phyloP scores from a whole-genome alignment of 257 asterid species.

The Scutellaria barbata region DNA sequence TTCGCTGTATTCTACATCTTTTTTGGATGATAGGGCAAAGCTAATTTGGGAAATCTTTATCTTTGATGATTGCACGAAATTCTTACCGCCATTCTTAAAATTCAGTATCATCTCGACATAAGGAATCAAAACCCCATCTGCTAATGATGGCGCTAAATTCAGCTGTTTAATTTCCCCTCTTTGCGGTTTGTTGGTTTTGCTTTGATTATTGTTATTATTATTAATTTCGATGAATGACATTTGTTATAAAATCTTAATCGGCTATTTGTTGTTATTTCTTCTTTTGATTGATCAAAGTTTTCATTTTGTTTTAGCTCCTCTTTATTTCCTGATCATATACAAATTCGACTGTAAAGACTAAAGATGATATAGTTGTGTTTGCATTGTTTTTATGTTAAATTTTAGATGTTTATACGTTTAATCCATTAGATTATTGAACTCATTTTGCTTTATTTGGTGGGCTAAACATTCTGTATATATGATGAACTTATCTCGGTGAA shows the following conservation, averaged over 20 bases:
- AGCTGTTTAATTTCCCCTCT: not conserved
- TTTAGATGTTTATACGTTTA: constrained; percentile 5
- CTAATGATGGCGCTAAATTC: constrained; percentile 18
- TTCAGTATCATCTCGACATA: not conserved
- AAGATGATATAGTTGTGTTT: not conserved
- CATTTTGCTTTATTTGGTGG: constrained; percentile 10
- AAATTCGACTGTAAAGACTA: not conserved
- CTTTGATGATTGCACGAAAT: not conserved
- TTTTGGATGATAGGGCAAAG: constrained; percentile 22
- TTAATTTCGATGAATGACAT: not conserved
- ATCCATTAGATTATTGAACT: constrained; percentile 13
- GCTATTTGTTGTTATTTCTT: not conserved
- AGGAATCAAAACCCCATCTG: not conserved
- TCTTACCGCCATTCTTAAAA: not conserved
- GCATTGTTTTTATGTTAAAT: constrained; percentile 11
- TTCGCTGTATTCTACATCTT: constrained; percentile 1
- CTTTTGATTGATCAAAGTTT: constrained; percentile 9
- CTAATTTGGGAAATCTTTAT: not conserved
- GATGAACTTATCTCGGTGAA: constrained; percentile 7
- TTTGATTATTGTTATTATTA: not conserved
- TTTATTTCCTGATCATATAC: not conserved
- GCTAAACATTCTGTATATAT: constrained; percentile 4
- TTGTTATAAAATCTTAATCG: constrained; percentile 1
- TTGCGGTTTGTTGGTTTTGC: not conserved
- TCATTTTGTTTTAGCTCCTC: constrained; percentile 7